A percentile compares a stretch with the other conserved stretches of the same genome.
Evolutionary conservation across 306 rosid species (phyloP).

Genomic region (Rubus parviflorus): DNA sequence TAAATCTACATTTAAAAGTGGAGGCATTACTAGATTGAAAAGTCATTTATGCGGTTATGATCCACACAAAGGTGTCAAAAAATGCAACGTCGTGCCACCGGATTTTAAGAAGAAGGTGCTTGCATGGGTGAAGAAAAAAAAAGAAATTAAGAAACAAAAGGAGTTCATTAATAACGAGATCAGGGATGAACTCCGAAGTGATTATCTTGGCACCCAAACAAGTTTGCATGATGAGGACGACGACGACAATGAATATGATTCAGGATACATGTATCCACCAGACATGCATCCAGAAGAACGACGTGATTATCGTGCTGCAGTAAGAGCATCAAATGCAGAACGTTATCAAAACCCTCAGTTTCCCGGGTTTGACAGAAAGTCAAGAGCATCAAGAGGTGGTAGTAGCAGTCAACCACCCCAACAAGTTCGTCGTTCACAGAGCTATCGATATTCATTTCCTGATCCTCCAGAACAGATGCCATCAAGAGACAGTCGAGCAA

Average conservation of each 20-base stretch:
- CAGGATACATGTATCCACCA: too few relatives aligned
- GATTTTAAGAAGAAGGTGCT: not conserved
- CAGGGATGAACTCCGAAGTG: too few relatives aligned
- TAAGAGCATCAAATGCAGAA: too few relatives aligned
- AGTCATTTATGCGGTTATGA: not conserved
- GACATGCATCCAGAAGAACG: too few relatives aligned
- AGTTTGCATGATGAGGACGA: too few relatives aligned
- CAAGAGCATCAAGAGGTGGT: not conserved
- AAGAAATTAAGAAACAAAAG: too few relatives aligned
- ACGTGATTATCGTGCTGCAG: too few relatives aligned
- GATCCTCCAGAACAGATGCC: not conserved
- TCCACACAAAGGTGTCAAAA: not conserved
- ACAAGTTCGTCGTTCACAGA: not conserved
- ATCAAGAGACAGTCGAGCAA: not conserved
- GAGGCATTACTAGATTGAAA: not conserved
- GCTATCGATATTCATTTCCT: not conserved
- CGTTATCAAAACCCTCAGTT: too few relatives aligned
- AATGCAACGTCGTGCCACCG: not conserved
- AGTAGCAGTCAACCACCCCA: not conserved
- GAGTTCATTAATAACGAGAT: too few relatives aligned
- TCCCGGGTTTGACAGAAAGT: too few relatives aligned
- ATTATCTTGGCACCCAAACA: too few relatives aligned
- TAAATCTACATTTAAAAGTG: not conserved
- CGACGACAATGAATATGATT: too few relatives aligned
- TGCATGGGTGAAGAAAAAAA: not conserved